These are phyloP conservation scores for Pisolithus sp. DNA, from an alignment of 768 basidiomycete species.

Conservation along the genomic window DNA sequence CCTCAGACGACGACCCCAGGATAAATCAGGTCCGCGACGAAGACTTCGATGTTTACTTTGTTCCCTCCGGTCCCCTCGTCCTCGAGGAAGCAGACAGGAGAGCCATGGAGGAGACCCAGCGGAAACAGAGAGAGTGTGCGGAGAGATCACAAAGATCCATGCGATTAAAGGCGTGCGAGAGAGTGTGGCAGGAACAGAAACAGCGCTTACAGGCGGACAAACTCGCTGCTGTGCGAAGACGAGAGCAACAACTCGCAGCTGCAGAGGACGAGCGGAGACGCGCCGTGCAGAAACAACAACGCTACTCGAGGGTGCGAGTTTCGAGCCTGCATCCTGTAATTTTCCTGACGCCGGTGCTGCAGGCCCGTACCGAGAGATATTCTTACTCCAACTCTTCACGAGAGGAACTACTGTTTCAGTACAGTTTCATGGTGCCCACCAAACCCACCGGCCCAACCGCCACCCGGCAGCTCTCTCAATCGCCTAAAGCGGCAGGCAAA, in stretches of 20 bases:
- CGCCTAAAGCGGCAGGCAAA: conserved; percentile 2
- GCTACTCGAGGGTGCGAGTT: conserved; percentile 17
- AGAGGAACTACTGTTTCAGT: conserved; percentile 27
- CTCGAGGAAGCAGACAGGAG: conserved; percentile 39
- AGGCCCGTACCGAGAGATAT: conserved; percentile 14
- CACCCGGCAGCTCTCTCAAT: conserved; percentile 14
- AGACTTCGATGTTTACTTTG: conserved; percentile 35
- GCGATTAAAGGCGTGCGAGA: conserved; percentile 39
- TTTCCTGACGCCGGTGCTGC: conserved; percentile 3
- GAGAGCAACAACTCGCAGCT: conserved; percentile 24
- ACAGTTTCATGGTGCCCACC: conserved; percentile 25
- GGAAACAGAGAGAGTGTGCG: conserved; percentile 29
- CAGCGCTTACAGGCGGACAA: conserved; percentile 35
- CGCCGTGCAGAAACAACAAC: conserved; percentile 13
- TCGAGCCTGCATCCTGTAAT: not conserved
- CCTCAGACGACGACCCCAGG: conserved; percentile 53
- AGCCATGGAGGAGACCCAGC: conserved; percentile 31
- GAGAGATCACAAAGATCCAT: conserved; percentile 31
- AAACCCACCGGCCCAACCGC: conserved; percentile 15
- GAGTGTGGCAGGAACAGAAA: conserved; percentile 45
- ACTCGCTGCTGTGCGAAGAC: conserved; percentile 26
- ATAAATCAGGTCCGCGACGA: conserved; percentile 53
- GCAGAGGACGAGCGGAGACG: conserved; percentile 25
- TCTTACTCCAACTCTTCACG: conserved; percentile 2
- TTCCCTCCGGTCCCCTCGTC: conserved; percentile 32